These are phyloP conservation scores for Dactylellina drechsleri DNA, from an alignment of 2,329 filamentous ascomycete species.

Conservation along the genomic window DNA sequence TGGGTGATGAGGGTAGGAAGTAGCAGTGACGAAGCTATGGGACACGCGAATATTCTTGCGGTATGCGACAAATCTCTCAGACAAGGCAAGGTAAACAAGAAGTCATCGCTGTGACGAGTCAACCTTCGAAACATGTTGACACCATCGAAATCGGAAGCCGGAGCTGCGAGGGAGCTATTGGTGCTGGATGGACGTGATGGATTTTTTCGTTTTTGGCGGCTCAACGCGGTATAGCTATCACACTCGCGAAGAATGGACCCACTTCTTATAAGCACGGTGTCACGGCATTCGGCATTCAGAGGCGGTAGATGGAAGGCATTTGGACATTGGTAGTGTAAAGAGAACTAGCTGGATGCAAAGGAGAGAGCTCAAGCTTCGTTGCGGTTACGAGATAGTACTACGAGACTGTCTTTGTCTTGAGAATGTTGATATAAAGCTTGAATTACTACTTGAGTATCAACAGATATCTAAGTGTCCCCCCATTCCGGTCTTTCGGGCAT, in stretches of 20 bases:
- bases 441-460: slow-evolving; percentile 45
- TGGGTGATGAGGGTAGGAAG: slow-evolving; percentile 20
- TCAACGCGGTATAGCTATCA: slow-evolving; percentile 30
- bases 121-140: too few relatives aligned
- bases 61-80: not conserved
- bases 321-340: not conserved
- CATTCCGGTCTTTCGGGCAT: slow-evolving; percentile 34
- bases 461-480: slow-evolving; percentile 43
- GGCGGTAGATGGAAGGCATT: slow-evolving; percentile 10
- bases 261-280: slow-evolving; percentile 24
- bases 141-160: too few relatives aligned
- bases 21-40: not conserved
- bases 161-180: not conserved
- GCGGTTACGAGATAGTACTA: not conserved
- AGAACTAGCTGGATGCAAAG: slow-evolving; percentile 4
- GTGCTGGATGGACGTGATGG: slow-evolving; percentile 9
- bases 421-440: slow-evolving; percentile 44
- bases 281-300: slow-evolving; percentile 3
- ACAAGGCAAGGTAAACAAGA: slow-evolving; percentile 2
- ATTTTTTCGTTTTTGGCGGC: slow-evolving; percentile 41
- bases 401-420: slow-evolving; percentile 11
- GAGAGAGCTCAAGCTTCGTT: slow-evolving; percentile 10
- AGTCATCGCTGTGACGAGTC: slow-evolving; percentile 19
- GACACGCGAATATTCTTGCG: slow-evolving; percentile 2
- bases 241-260: slow-evolving; percentile 18